These are phyloP conservation scores for Coniophora puteana DNA, from an alignment of 1,284 basidiomycete species.

Conservation along the genomic window DNA sequence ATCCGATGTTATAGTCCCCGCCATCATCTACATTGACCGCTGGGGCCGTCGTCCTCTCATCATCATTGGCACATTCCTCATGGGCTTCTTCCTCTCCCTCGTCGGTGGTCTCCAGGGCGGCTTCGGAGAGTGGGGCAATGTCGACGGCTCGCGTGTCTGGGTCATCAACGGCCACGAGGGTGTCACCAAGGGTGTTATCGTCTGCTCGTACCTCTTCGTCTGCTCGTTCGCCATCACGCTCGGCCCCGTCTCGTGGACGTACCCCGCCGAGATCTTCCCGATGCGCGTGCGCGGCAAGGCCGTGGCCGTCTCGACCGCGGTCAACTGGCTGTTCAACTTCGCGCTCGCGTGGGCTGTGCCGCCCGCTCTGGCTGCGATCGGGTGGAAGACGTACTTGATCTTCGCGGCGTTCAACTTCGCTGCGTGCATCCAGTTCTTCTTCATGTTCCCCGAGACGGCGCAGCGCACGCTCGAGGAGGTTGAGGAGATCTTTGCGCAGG, in stretches of 20 bases:
- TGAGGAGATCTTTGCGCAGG: constrained; percentile 69
- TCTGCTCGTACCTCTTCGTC: constrained; percentile 74
- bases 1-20: constrained; percentile 41
- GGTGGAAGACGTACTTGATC: constrained; percentile 69
- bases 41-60: constrained; percentile 82
- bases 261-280: constrained; percentile 65
- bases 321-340: constrained; percentile 74
- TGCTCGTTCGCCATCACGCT: constrained; percentile 74
- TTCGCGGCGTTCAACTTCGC: constrained; percentile 76
- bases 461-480: constrained; percentile 71
- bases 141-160: constrained; percentile 43
- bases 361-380: constrained; percentile 48
- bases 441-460: constrained; percentile 75
- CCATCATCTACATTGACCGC: constrained; percentile 72
- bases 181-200: constrained; percentile 67
- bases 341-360: constrained; percentile 67
- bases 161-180: constrained; percentile 51
- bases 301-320: constrained; percentile 56
- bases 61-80: constrained; percentile 57
- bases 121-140: constrained; percentile 56
- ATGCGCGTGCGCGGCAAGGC: constrained; percentile 73
- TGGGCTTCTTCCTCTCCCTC: constrained; percentile 75
- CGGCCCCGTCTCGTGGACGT: constrained; percentile 72
- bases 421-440: constrained; percentile 64
- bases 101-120: constrained; percentile 71